Percentiles rank a stretch among this genome's conserved stretches.
These are phyloP conservation scores for Keithomyces neogunnii DNA, from an alignment of 2,329 filamentous ascomycete species.

Conservation along the genomic window DNA sequence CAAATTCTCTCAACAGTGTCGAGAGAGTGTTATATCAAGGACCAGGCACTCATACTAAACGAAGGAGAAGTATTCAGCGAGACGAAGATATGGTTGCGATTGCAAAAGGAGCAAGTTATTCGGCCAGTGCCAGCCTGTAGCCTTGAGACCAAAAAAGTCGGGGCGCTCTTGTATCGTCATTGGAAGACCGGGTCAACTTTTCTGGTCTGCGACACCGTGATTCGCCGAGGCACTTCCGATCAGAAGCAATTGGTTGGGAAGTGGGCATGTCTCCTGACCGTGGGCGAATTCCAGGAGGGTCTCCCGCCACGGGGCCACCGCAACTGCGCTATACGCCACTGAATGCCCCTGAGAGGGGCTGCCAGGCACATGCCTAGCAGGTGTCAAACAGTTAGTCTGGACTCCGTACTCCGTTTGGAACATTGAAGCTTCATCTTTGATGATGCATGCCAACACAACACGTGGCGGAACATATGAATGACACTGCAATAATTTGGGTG, in stretches of 20 bases:
- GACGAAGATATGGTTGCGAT: not conserved
- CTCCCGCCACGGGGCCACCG: no score
- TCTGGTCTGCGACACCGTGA: slow-evolving; percentile 10
- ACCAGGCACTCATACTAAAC: slow-evolving; percentile 8
- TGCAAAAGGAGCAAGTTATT: no score
- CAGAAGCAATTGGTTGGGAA: slow-evolving; percentile 5
- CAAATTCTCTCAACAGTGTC: slow-evolving; percentile 8
- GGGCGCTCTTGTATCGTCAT: slow-evolving; percentile 6
- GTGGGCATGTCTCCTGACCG: not conserved
- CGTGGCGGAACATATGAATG: no score
- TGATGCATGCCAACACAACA: no score
- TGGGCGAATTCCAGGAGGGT: not conserved
- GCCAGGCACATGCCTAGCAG: no score
- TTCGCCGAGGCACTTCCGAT: slow-evolving; percentile 11
- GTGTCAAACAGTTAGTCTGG: no score
- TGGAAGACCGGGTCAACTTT: not conserved
- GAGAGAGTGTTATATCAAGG: slow-evolving; percentile 1
- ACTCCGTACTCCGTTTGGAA: no score
- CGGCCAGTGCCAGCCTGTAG: no score
- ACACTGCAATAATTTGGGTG: no score
- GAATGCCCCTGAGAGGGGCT: no score
- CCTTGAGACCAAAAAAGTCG: slow-evolving; percentile 3
- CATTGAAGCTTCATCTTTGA: no score
- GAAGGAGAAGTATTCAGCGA: not conserved
- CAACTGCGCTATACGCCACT: no score